Percentiles rank a stretch among this genome's conserved stretches.
phyloP scores from a whole-genome alignment of 2,329 filamentous ascomycete genomes.

The Talaromyces pinophilus region DNA sequence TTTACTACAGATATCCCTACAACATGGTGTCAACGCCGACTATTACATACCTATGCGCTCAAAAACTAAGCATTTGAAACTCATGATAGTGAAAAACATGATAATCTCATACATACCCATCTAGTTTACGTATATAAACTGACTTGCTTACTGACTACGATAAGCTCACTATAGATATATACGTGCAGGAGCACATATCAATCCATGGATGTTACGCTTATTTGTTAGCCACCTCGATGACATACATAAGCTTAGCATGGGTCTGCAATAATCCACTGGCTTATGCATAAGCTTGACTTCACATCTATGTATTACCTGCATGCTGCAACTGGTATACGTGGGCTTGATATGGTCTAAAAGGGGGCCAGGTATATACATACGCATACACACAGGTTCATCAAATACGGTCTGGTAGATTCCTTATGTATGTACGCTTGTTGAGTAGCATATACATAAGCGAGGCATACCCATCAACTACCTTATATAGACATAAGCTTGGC shows the following conservation, averaged over 20 bases:
- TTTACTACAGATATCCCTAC: too few relatives aligned
- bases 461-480: neutral
- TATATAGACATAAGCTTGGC: neutral
- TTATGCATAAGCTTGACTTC: neutral
- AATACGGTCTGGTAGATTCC: neutral
- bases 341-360: neutral
- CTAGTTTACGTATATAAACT: neutral
- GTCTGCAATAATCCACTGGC: neutral
- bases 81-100: neutral
- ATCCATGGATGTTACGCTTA: neutral
- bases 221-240: neutral
- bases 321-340: neutral
- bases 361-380: neutral
- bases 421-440: neutral
- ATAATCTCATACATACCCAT: neutral
- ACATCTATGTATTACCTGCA: neutral
- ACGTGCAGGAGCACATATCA: neutral
- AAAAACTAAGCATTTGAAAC: neutral
- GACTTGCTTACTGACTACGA: neutral
- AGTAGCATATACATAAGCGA: neutral
- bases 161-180: neutral
- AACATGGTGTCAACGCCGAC: too few relatives aligned
- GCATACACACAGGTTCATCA: neutral
- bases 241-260: neutral
- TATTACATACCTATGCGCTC: too few relatives aligned